Percentiles rank a stretch among this genome's conserved stretches.
These are phyloP conservation scores for Chloris gayana DNA, from an alignment of 176 grass and related monocot species.

Conservation along the genomic window DNA sequence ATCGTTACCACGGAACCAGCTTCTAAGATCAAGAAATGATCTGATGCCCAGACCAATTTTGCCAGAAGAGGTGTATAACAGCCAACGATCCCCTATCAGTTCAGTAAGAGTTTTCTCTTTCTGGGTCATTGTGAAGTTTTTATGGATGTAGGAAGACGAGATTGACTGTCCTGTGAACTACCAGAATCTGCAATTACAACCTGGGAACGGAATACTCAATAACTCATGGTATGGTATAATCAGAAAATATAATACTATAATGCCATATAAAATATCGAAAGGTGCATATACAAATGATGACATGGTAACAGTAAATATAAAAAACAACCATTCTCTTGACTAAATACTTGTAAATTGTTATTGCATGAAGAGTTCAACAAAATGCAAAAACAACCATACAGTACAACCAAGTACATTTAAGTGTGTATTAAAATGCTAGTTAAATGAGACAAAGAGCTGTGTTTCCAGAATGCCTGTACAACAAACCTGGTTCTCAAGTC, in stretches of 20 bases:
- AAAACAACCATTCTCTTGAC: neutral
- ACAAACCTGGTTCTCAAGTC: constrained; percentile 76
- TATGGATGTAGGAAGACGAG: constrained; percentile 63
- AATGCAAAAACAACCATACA: neutral
- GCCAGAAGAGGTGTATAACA: constrained; percentile 57
- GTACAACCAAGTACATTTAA: neutral
- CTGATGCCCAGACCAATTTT: constrained; percentile 78
- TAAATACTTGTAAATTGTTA: constrained; percentile 13
- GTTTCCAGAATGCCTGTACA: constrained; percentile 3
- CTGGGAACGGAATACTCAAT: constrained; percentile 39
- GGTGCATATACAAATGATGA: neutral
- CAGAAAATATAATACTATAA: neutral
- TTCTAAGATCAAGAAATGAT: constrained; percentile 89
- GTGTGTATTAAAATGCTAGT: neutral
- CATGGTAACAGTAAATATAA: neutral
- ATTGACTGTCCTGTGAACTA: constrained; percentile 50
- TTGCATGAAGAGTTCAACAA: constrained; percentile 8
- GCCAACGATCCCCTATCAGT: constrained; percentile 72
- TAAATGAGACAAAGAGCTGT: neutral
- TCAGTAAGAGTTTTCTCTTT: constrained; percentile 85
- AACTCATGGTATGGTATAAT: constrained; percentile 5
- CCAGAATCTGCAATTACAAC: constrained; percentile 53
- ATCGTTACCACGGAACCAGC: constrained; percentile 75
- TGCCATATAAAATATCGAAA: constrained; percentile 7
- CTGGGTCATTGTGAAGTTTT: constrained; percentile 74